Evolutionary conservation across 352 stramenopile species (phyloP), one percentile per base, ranked within the genome.

Genomic region (Pythium angustatum): DNA sequence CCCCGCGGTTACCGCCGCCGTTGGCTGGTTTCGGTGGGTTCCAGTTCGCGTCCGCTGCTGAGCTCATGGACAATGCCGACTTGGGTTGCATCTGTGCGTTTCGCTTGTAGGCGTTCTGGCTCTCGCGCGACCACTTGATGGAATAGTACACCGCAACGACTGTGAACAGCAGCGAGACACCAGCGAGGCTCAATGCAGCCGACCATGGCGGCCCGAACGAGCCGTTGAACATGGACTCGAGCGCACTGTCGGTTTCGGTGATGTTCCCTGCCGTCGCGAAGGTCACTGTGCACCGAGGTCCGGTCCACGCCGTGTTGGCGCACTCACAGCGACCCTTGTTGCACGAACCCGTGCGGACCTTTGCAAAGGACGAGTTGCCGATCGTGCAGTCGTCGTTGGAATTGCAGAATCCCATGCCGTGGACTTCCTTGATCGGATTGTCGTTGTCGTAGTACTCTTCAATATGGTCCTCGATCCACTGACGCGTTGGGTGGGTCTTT

Each of bases 401-500:
- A 3, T 57, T 64, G 58, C 86, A 95, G 33, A 88, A 88, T 0
- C 67, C 83, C 22, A 76, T 81, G 2, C 86, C 86, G n/a, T 53
- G 48, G n/a, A 95, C 86, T 12, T 87, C 78, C 0, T 83, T 54
- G 0, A 77, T 50, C 44, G 69, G 66, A 54, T 95, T 95, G 12
- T 85, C 68, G 9, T 72, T 60, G 51, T 94, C 83, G 34, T 79
- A 56, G 65, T 94, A 95, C 36, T 91, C 81, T 12, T 89, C 70
- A 14, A 95, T 70, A 55, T 95, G 83, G 27, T 87, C 79, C 1
- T 78, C 24, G 36, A 96, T 96, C 82, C 84, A 96, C 51, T 91
- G 64, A 4, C 65, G 68, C 6, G 87, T 96, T 0, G 86, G 84
- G 49, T 94, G 84, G 1, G 75, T 75, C 24, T 34, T 36, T 0